Evolutionary conservation across 176 grass and related monocot species (phyloP), one percentile per base, ranked within the genome.

Genomic region (Metroxylon sagu): DNA sequence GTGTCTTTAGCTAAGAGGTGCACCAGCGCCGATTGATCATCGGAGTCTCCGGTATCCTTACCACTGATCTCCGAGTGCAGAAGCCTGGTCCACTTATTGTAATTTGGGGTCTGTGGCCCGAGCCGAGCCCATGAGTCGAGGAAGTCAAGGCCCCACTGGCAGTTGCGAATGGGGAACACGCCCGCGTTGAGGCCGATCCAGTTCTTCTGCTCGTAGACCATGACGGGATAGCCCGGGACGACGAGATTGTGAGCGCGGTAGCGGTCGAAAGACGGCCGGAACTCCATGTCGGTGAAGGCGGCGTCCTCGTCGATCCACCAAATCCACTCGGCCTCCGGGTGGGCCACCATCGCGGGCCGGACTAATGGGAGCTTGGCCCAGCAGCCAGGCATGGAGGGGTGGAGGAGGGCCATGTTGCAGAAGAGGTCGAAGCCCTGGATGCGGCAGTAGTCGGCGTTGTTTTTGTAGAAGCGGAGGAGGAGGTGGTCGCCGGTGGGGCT

Each of bases 241-340:
- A 98, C 84, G 68, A 98, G 39, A 68, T 98, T 98, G 69, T 90
- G 83, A 16, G 2, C 26, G 5, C 50, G 31, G 76, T 96, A 96
- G 27, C 77, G 80, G 10, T 4, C 8, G 1, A 90, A 72, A 14
- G 80, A 81, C 5, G 74, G 80, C 27, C 53, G 70, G 81, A 90
- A 90, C 72, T 90, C 83, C 78, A 97, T 90, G 81, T 90, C 92
- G 16, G 92, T 97, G 82, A 96, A 77, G 56, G 85, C 82, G 31
- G 92, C 87, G 64, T 96, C 92, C 5, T 83, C 90, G 69, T 97
- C 92, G 6, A 90, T 87, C 92, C 92, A 97, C 87, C 92, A 97
- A 23, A 97, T 69, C 83, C 87, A 97, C 52, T 96, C 91, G 7
- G 80, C 80, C 64, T 90, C 91, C 31, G 86, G 91, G 76, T 90